Evolutionary conservation across 768 basidiomycete species (phyloP).

Genomic region (Roridomyces roridus): DNA sequence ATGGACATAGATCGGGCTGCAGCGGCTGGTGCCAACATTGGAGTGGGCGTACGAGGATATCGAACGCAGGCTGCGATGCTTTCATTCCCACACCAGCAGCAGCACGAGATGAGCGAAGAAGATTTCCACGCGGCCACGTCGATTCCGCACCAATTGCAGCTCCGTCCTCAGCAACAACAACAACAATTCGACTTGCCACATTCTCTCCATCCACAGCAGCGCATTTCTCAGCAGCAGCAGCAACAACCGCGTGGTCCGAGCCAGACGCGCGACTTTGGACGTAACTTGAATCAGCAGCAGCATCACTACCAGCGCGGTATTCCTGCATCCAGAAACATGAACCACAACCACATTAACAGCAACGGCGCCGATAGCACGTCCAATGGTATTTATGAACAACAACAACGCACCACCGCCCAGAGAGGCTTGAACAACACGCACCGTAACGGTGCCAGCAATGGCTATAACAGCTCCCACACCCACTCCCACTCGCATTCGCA

Average conservation of each 20-base stretch:
- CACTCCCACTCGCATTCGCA: slow-evolving; percentile 30
- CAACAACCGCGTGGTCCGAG: slow-evolving; percentile 10
- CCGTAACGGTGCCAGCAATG: slow-evolving; percentile 15
- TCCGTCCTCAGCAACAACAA: slow-evolving; percentile 9
- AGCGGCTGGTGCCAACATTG: slow-evolving; percentile 38
- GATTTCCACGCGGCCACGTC: slow-evolving; percentile 40
- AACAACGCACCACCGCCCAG: slow-evolving; percentile 2
- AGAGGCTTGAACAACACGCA: slow-evolving; percentile 2
- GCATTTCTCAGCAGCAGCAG: background rate
- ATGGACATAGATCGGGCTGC: slow-evolving; percentile 14
- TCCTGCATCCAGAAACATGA: slow-evolving; percentile 2
- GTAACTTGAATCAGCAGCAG: slow-evolving; percentile 1
- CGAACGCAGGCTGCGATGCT: slow-evolving; percentile 46
- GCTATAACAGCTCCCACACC: slow-evolving; percentile 28
- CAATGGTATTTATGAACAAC: slow-evolving; percentile 23
- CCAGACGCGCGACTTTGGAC: slow-evolving; percentile 8
- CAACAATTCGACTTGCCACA: slow-evolving; percentile 15
- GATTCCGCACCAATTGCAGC: slow-evolving; percentile 8
- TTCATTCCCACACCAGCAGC: slow-evolving; percentile 30
- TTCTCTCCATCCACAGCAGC: slow-evolving; percentile 12
- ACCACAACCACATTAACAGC: slow-evolving; percentile 15
- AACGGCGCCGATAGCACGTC: slow-evolving; percentile 26
- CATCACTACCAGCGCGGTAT: slow-evolving; percentile 18
- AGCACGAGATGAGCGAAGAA: slow-evolving; percentile 37
- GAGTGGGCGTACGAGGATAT: slow-evolving; percentile 48